These are phyloP conservation scores for Bisporella sp. DNA, from an alignment of 2,329 filamentous ascomycete genomes.

Conservation along the genomic window DNA sequence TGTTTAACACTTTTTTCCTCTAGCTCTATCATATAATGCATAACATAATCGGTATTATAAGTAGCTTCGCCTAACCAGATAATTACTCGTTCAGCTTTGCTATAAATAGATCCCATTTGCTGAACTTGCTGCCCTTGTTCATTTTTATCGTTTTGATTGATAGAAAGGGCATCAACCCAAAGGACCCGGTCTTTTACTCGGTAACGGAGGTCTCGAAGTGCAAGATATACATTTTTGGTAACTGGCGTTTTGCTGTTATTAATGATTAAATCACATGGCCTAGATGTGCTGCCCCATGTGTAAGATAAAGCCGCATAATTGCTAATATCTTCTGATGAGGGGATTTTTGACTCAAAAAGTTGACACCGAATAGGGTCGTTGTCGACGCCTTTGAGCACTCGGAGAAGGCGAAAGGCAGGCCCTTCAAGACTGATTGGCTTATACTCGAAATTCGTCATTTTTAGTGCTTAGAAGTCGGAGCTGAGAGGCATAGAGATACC, in stretches of 20 bases:
- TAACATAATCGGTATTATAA: constrained; percentile 4
- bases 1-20: constrained; percentile 1
- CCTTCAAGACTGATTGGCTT: constrained; percentile 2
- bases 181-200: constrained; percentile 2
- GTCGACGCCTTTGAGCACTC: constrained; percentile 3
- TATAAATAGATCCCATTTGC: constrained; percentile 1
- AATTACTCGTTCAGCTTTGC: constrained; percentile 7
- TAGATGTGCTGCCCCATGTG: not conserved
- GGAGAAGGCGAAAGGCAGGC: constrained; percentile 7
- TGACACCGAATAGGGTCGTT: constrained; percentile 6
- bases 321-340: not conserved
- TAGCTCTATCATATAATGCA: constrained; percentile 8
- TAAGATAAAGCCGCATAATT: not conserved
- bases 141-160: constrained; percentile 9
- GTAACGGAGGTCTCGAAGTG: constrained; percentile 8
- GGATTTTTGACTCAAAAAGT: constrained; percentile 3
- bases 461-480: not conserved
- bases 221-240: constrained; percentile 8
- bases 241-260: constrained; percentile 2
- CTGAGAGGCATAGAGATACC: not conserved
- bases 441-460: not conserved
- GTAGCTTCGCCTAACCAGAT: constrained; percentile 5
- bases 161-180: constrained; percentile 1
- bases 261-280: not conserved
- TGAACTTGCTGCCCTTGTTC: constrained; percentile 7